Percentiles rank a stretch among this genome's conserved stretches.
Conservation (phyloP, 805 yeast genomes). For the Candida succiphila region DNA sequence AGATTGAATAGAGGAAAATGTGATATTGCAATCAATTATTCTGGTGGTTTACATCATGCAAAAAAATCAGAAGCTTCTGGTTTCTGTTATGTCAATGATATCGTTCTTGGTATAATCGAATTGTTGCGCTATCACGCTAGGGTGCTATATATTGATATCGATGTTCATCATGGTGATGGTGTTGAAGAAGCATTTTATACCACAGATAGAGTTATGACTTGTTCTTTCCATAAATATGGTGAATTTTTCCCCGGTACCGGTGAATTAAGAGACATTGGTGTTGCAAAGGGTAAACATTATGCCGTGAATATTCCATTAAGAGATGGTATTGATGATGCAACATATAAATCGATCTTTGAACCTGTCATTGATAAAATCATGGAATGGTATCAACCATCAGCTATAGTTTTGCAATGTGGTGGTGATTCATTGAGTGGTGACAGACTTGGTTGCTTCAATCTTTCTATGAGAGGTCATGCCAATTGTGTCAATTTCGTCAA, state of each 20-base stretch:
- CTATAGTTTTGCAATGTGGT: conserved; percentile 93
- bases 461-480: conserved; percentile 91
- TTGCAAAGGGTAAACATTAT: conserved; percentile 82
- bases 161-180: conserved; percentile 96
- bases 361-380: conserved; percentile 71
- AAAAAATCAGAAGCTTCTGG: conserved; percentile 92
- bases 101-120: conserved; percentile 80
- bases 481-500: conserved; percentile 87
- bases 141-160: conserved; percentile 88
- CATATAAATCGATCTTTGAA: conserved; percentile 81
- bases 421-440: conserved; percentile 94
- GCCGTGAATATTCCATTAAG: conserved; percentile 86
- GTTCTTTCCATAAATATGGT: conserved; percentile 92
- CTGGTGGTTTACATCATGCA: conserved; percentile 96
- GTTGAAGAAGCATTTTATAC: conserved; percentile 95
- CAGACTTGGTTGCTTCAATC: conserved; percentile 87
- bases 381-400: conserved; percentile 89
- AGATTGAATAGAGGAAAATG: conserved; percentile 77
- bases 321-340: conserved; percentile 93
- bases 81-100: conserved; percentile 91
- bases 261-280: conserved; percentile 77
- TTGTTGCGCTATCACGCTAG: conserved; percentile 83
- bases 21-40: conserved; percentile 93
- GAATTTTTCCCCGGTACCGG: conserved; percentile 98
- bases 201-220: conserved; percentile 94